These are phyloP conservation scores for Leccinum fallax DNA, from an alignment of 1,284 basidiomycete species.

Conservation along the genomic window DNA sequence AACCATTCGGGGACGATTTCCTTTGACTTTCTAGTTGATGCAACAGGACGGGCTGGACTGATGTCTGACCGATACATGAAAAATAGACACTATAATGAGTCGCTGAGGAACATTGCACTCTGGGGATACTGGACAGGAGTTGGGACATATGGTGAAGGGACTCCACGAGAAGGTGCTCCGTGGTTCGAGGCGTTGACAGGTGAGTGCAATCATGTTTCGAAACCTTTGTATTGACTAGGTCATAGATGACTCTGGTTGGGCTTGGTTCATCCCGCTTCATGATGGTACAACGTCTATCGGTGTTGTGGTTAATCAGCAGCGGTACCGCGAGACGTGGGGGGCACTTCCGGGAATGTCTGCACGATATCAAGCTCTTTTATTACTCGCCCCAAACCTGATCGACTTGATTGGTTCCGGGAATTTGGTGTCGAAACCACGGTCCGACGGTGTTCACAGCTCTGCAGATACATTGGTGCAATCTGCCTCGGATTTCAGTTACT, in stretches of 20 bases:
- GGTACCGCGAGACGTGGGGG: conserved; percentile 44
- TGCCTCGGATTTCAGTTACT: conserved; percentile 71
- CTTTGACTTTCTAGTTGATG: conserved; percentile 71
- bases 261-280: conserved; percentile 77
- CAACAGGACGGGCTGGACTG: conserved; percentile 67
- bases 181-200: conserved; percentile 76
- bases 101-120: conserved; percentile 70
- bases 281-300: conserved; percentile 70
- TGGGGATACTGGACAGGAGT: conserved; percentile 75
- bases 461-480: conserved; percentile 39
- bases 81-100: conserved; percentile 66
- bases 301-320: conserved; percentile 67
- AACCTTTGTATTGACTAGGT: conserved; percentile 8
- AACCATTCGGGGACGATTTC: conserved; percentile 49
- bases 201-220: conserved; percentile 27
- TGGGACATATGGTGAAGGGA: conserved; percentile 55
- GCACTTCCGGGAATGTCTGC: conserved; percentile 37
- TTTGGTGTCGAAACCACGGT: conserved; percentile 39
- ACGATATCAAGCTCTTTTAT: conserved; percentile 34
- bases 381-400: conserved; percentile 52
- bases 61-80: conserved; percentile 68
- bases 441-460: background rate
- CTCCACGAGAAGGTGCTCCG: conserved; percentile 56
- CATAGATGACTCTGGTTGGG: conserved; percentile 75
- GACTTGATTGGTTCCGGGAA: conserved; percentile 51